Conservation (phyloP, 768 basidiomycete genomes). For the Hypholoma fasciculare region DNA sequence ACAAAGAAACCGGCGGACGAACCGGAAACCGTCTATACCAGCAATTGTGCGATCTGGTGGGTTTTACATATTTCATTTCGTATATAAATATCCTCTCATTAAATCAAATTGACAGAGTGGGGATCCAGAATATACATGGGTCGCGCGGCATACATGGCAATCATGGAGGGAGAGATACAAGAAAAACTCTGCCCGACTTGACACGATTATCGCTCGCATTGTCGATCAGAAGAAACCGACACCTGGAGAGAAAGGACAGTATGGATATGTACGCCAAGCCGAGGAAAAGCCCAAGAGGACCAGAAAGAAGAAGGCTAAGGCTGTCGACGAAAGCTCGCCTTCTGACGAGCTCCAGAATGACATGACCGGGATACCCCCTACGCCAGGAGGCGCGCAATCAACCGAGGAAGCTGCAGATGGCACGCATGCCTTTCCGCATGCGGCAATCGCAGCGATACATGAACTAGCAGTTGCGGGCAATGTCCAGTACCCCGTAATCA, state of each 20-base stretch:
- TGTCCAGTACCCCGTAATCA: slow-evolving; percentile 19
- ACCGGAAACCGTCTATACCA: slow-evolving; percentile 85
- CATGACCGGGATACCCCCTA: background rate
- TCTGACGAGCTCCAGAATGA: slow-evolving; percentile 13
- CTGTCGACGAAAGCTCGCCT: slow-evolving; percentile 18
- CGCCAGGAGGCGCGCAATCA: slow-evolving; percentile 7
- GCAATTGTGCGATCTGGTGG: slow-evolving; percentile 73
- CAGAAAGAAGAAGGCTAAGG: slow-evolving; percentile 47
- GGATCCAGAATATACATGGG: slow-evolving; percentile 80
- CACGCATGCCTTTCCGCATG: slow-evolving; percentile 17
- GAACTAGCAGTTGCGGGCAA: slow-evolving; percentile 17
- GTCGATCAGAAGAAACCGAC: slow-evolving; percentile 70
- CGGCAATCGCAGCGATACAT: slow-evolving; percentile 16
- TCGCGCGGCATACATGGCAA: slow-evolving; percentile 83
- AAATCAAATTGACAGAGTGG: slow-evolving; percentile 38
- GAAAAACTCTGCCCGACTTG: slow-evolving; percentile 72
- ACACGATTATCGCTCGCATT: slow-evolving; percentile 60
- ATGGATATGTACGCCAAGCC: slow-evolving; percentile 75
- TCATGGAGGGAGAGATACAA: slow-evolving; percentile 91
- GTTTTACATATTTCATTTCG: slow-evolving; percentile 6
- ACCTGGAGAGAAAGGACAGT: slow-evolving; percentile 78
- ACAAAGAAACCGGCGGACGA: slow-evolving; percentile 78
- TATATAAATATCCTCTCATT: background rate
- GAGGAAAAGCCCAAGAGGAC: slow-evolving; percentile 67
- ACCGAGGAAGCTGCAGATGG: slow-evolving; percentile 6